Evolutionary conservation across 2,329 filamentous ascomycete genomes (phyloP), one percentile per base, ranked within the genome.

Genomic region (Beauveria medogensis): DNA sequence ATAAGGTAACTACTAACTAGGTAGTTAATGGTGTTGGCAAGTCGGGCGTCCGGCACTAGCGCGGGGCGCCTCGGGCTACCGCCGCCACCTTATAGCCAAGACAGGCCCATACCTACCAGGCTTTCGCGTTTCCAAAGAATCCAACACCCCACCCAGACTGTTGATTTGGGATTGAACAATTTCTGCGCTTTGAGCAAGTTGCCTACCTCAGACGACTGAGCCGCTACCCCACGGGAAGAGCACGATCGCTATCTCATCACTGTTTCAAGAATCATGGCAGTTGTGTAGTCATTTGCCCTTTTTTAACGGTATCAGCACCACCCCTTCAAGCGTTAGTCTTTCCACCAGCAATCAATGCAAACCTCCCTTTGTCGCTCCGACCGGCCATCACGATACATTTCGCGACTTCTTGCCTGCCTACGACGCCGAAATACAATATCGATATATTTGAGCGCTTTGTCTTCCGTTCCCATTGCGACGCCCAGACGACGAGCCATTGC

Each of bases 111-210:
- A 51, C 56, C 55, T 22, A 20, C 22, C 52, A 37, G 18, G 48
- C 46, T 46, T 53, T 53, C 50, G 57, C 57, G 57, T 59, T 59
- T 59, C 28, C 20, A 37, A 59, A 59, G 28, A 57, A 41, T 59
- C 51, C 57, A 59, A 47, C 57, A 59, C 57, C 57, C 57, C 57
- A 53, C 47, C 30, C 48, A 59, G 44, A 59, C 50, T 22, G 57
- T 52, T 43, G 37, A 40, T 40, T 58, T 51, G 4, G 50, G 57
- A 59, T 59, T 59, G 57, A 57, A 59, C 40, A 53, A 59, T 59
- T 59, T 59, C 57, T 53, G 50, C 57, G 48, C 41, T 40, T 53
- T 53, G 57, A 59, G 20, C 41, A n/a, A 37, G 26, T 59, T n/a
- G 48, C 48, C 37, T 37, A 28, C 37, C 48, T 46, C 40, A 37